Evolutionary conservation across 768 basidiomycete genomes (phyloP).

Genomic region (Leccinum fibrillosum): DNA sequence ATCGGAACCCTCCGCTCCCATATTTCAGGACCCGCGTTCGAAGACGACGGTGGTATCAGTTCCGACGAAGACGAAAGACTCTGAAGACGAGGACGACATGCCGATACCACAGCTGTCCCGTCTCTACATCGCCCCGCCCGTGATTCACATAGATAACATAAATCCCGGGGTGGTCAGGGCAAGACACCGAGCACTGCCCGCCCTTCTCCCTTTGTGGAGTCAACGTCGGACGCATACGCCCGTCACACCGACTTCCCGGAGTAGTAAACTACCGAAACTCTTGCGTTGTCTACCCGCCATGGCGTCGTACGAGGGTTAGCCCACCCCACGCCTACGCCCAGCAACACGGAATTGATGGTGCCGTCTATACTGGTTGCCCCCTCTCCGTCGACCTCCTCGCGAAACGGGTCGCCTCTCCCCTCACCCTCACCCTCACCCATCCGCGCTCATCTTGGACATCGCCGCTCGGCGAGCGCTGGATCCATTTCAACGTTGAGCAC

Average conservation of each 20-base stretch:
- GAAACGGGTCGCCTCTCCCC: too few species aligned
- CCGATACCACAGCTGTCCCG: too few species aligned
- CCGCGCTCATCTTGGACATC: too few species aligned
- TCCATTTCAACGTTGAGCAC: too few species aligned
- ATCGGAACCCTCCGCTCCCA: conserved; percentile 78
- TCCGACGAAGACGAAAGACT: conserved; percentile 44
- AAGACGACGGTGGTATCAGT: conserved; percentile 76
- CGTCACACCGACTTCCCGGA: conserved; percentile 27
- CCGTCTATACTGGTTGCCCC: too few species aligned
- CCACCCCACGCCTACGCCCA: too few species aligned
- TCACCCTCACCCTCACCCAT: too few species aligned
- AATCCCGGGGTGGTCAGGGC: neutral
- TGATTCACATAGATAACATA: too few species aligned
- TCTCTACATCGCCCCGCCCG: too few species aligned
- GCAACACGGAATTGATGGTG: too few species aligned
- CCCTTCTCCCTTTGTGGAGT: conserved; percentile 20
- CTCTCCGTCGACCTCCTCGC: too few species aligned
- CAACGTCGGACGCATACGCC: conserved; percentile 21
- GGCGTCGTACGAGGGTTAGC: conserved; percentile 25
- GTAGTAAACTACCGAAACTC: conserved; percentile 32
- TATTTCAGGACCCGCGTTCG: conserved; percentile 49
- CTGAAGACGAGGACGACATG: conserved; percentile 1
- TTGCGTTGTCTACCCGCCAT: conserved; percentile 27
- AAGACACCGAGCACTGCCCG: conserved; percentile 24
- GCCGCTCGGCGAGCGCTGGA: too few species aligned